These are phyloP conservation scores for Aspergillus brasiliensis DNA, from an alignment of 2,329 filamentous ascomycete species.

Conservation along the genomic window DNA sequence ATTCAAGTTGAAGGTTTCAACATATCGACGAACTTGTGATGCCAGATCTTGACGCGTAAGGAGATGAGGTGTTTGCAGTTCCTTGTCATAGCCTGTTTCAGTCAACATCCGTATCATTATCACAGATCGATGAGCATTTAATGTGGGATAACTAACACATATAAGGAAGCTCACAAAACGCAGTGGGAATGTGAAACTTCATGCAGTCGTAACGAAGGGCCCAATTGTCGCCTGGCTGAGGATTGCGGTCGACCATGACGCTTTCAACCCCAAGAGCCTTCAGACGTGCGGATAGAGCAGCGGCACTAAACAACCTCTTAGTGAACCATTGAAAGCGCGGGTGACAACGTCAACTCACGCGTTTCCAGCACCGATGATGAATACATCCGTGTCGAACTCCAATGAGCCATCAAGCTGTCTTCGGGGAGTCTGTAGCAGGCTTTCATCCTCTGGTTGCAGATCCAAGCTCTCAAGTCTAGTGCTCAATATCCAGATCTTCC, in stretches of 20 bases:
- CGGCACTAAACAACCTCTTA: constrained; percentile 32
- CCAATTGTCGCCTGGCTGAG: constrained; percentile 50
- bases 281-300: constrained; percentile 47
- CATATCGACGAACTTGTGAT: constrained; percentile 26
- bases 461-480: constrained; percentile 27
- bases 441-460: constrained; percentile 27
- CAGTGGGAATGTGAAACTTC: constrained; percentile 45
- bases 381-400: constrained; percentile 31
- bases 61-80: constrained; percentile 18
- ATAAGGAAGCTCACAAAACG: constrained; percentile 41
- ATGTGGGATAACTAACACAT: constrained; percentile 24
- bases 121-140: too few species aligned
- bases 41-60: constrained; percentile 20
- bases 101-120: too few species aligned
- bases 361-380: constrained; percentile 48
- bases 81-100: constrained; percentile 18
- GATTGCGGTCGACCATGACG: constrained; percentile 48
- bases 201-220: constrained; percentile 49
- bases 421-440: constrained; percentile 18
- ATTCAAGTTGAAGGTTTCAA: constrained; percentile 35
- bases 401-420: background rate
- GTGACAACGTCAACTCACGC: constrained; percentile 22
- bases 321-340: background rate
- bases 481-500: constrained; percentile 32
- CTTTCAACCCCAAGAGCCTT: constrained; percentile 47